These are phyloP conservation scores for Inonotus obliquus DNA, from an alignment of 1,284 basidiomycete species.

Conservation along the genomic window DNA sequence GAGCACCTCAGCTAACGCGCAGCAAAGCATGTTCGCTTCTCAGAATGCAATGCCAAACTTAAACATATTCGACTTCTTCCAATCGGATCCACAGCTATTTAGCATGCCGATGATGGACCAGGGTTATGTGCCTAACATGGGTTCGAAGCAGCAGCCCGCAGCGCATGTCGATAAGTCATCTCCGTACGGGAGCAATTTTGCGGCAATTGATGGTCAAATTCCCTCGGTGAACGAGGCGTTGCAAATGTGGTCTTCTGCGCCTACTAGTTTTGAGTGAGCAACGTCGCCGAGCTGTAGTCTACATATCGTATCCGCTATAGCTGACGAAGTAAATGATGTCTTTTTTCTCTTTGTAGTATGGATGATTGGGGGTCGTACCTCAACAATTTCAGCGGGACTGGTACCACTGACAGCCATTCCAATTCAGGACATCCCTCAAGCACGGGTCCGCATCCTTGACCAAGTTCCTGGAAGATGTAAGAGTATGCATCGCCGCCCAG, in stretches of 20 bases:
- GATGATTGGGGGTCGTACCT: constrained; percentile 20
- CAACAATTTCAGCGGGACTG: constrained; percentile 6
- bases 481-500: not conserved
- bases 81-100: constrained; percentile 13
- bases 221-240: constrained; percentile 37
- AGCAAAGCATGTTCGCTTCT: constrained; percentile 1
- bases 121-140: not conserved
- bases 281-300: not conserved
- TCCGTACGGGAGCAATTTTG: not conserved
- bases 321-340: constrained; percentile 2
- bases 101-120: constrained; percentile 16
- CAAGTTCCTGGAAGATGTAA: no score
- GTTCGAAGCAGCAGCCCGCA: not conserved
- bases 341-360: constrained; percentile 1
- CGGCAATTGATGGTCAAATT: constrained; percentile 5
- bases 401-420: not conserved
- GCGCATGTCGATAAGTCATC: not conserved
- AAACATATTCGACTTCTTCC: constrained; percentile 19
- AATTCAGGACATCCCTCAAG: not conserved
- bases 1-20: not conserved
- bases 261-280: constrained; percentile 52
- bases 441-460: not conserved
- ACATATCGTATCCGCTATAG: not conserved
- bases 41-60: constrained; percentile 15
- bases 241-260: constrained; percentile 56